A percentile compares a stretch with the other conserved stretches of the same genome.
phyloP scores from a whole-genome alignment of 345 rosid genomes.

The Lumnitzera racemosa region DNA sequence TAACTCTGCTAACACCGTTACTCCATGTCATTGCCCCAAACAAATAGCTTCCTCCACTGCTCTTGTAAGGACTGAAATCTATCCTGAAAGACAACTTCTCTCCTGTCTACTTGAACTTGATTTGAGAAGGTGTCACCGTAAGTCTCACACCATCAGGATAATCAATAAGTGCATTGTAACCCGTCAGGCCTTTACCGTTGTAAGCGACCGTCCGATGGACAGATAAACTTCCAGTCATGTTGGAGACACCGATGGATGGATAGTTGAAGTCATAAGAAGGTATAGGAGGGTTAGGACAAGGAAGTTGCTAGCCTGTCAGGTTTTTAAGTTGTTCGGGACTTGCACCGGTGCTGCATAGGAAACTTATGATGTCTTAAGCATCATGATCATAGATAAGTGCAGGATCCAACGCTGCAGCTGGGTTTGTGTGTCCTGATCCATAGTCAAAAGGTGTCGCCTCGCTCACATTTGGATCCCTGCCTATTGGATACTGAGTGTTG shows the following conservation, averaged over 20 bases:
- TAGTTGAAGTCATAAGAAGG: slow-evolving; percentile 35
- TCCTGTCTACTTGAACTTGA: slow-evolving; percentile 26
- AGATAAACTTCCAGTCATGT: slow-evolving; percentile 31
- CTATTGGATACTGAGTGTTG: slow-evolving; percentile 18
- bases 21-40: slow-evolving; percentile 46
- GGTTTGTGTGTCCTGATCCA: slow-evolving; percentile 52
- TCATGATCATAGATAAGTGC: slow-evolving; percentile 37
- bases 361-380: slow-evolving; percentile 21
- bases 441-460: slow-evolving; percentile 42
- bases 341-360: slow-evolving; percentile 45
- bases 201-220: slow-evolving; percentile 35
- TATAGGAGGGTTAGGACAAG: slow-evolving; percentile 19
- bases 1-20: slow-evolving; percentile 25
- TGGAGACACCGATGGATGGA: slow-evolving; percentile 41
- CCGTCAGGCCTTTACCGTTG: slow-evolving; percentile 25
- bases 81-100: slow-evolving; percentile 30
- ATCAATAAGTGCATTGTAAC: slow-evolving; percentile 20
- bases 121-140: slow-evolving; percentile 28
- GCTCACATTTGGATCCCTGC: slow-evolving; percentile 31
- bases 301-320: slow-evolving; percentile 28
- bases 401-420: slow-evolving; percentile 27
- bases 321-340: slow-evolving; percentile 32
- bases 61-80: slow-evolving; percentile 27
- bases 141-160: slow-evolving; percentile 29
- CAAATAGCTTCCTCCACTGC: slow-evolving; percentile 29